Evolutionary conservation across 116 monocot species (phyloP), one percentile per base, ranked within the genome.

Genomic region (Trichopus zeylanicus): DNA sequence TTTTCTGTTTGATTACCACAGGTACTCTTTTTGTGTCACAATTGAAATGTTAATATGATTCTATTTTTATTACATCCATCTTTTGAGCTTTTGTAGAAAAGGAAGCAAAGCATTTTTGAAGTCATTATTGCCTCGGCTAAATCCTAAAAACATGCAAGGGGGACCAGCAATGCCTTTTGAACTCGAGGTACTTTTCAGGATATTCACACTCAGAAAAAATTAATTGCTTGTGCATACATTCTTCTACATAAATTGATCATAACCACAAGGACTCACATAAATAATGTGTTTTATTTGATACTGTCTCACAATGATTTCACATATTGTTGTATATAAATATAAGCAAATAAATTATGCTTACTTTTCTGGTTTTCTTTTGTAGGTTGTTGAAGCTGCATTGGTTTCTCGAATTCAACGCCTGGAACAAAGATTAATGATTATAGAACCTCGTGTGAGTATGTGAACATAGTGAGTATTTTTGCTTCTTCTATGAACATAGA

Each of bases 381-480:
- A 89, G 88, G 88, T 89, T 66, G 88, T 97, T 42, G 97, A 97
- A 73, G 91, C 91, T 52, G 97, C 97, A 60, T 78, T 97, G 61
- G 57, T 91, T 70, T 97, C 91, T 46, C 81, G 91, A 57, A 84
- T 97, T 78, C 91, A 97, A 63, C 81, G 84, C 15, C 58, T 91
- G 63, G 97, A 97, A 57, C 81, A 78, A 7, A 81, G 68, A 59
- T 57, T 97, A 35, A 77, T 97, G 76, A 72, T 81, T 51, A 56
- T 97, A 21, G 91, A 97, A 79, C 97, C 97, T 62, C 97, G 79
- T 77, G 97, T 89, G 71, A 83, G 88, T 80, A 71, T 70, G 58
- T 25, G 42, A 67, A 58, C 49, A 71, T 52, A 63, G 62, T 63
- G 67, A 72, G 71, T 57, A 53, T 64, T 34, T 53, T 55, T 37